A percentile compares a stretch with the other conserved stretches of the same genome.
phyloP scores from a whole-genome alignment of 139 green algal genomes.

The Raphidocelis subcapitata region DNA sequence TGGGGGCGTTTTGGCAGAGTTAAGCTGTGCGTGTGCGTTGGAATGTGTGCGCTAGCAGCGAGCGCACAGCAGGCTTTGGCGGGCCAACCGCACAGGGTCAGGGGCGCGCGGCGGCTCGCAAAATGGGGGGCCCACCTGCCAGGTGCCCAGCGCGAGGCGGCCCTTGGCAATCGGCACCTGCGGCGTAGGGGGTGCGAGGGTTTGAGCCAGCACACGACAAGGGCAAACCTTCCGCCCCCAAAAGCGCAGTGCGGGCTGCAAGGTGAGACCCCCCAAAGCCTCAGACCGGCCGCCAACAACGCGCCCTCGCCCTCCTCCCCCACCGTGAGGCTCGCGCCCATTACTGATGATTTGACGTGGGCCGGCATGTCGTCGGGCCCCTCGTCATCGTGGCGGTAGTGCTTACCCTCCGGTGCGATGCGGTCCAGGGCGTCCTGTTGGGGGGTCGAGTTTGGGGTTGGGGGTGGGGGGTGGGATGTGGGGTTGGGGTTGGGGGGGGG shows the following conservation, averaged over 20 bases:
- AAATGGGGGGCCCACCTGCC: slow-evolving; percentile 26
- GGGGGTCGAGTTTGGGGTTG: not conserved
- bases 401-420: slow-evolving; percentile 65
- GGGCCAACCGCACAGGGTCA: not conserved
- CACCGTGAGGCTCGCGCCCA: no score
- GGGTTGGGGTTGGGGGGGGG: not conserved
- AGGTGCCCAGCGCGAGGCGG: slow-evolving; percentile 32
- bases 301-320: no score
- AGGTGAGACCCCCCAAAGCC: no score
- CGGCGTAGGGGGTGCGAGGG: no score
- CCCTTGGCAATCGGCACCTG: slow-evolving; percentile 17
- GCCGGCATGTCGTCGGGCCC: slow-evolving; percentile 81
- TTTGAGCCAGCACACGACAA: no score
- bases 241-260: no score
- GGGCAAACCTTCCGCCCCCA: no score
- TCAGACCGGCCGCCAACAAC: no score
- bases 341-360: slow-evolving; percentile 49
- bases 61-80: no score
- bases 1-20: no score
- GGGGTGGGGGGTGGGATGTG: not conserved
- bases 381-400: slow-evolving; percentile 79
- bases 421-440: slow-evolving; percentile 68
- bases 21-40: no score
- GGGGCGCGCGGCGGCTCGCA: not conserved
- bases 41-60: no score